Evolutionary conservation across 306 rosid species (phyloP).

Genomic region (Herpetospermum pedunculosum): DNA sequence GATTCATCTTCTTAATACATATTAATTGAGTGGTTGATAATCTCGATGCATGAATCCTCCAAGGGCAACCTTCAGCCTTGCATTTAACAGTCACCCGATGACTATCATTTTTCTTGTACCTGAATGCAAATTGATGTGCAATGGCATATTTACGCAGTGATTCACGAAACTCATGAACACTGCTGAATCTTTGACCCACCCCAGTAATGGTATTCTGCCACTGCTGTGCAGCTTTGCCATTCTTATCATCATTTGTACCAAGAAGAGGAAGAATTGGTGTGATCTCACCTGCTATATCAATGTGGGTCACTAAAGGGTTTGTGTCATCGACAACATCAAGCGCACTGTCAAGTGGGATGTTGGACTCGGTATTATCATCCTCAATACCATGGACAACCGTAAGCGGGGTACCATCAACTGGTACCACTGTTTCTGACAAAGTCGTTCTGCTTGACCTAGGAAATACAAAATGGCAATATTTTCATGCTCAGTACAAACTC

Average conservation of each 20-base stretch:
- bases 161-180: conserved; percentile 90
- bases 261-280: conserved; percentile 32
- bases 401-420: conserved; percentile 26
- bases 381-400: conserved; percentile 23
- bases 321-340: conserved; percentile 39
- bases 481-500: conserved; percentile 16
- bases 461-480: conserved; percentile 12
- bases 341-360: conserved; percentile 28
- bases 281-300: conserved; percentile 30
- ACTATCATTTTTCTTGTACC: conserved; percentile 93
- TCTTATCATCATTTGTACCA: conserved; percentile 41
- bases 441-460: conserved; percentile 97
- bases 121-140: conserved; percentile 91
- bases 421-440: conserved; percentile 71
- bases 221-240: conserved; percentile 70
- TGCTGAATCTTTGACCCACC: conserved; percentile 82
- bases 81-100: conserved; percentile 98
- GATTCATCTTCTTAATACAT: conserved; percentile 91
- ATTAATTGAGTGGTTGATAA: conserved; percentile 85
- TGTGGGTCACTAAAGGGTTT: conserved; percentile 34
- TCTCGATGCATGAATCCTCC: conserved; percentile 99
- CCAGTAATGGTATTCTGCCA: conserved; percentile 97
- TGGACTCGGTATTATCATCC: conserved; percentile 28
- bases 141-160: conserved; percentile 91
- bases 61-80: conserved; percentile 95